A percentile compares a stretch with the other conserved stretches of the same genome.
phyloP scores from a whole-genome alignment of 2,329 filamentous ascomycete genomes.

The Dothideomycetes sp. region DNA sequence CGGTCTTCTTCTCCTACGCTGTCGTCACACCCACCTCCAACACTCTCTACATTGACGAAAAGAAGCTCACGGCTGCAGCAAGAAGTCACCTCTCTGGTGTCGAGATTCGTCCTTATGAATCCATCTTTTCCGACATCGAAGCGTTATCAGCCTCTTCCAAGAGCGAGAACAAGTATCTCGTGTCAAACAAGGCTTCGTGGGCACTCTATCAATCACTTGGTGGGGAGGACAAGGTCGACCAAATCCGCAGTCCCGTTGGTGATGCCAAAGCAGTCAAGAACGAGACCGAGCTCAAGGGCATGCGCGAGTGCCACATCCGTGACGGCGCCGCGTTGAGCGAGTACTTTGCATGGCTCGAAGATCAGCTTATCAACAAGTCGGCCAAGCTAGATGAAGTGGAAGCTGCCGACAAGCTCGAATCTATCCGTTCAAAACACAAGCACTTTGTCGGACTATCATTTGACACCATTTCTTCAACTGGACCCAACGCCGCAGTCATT shows the following conservation, averaged over 20 bases:
- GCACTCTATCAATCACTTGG: slow-evolving; percentile 79
- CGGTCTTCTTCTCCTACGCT: slow-evolving; percentile 96
- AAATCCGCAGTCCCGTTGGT: slow-evolving; percentile 74
- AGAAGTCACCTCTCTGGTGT: slow-evolving; percentile 64
- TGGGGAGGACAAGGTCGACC: slow-evolving; percentile 75
- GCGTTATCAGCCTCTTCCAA: slow-evolving; percentile 41
- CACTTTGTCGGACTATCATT: slow-evolving; percentile 88
- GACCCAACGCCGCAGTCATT: slow-evolving; percentile 85
- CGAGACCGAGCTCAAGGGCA: slow-evolving; percentile 76
- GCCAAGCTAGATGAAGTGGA: slow-evolving; percentile 74
- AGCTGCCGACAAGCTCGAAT: slow-evolving; percentile 84
- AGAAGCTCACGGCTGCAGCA: slow-evolving; percentile 63
- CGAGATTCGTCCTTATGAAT: slow-evolving; percentile 68
- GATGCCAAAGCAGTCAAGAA: slow-evolving; percentile 96
- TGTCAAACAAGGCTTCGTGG: slow-evolving; percentile 89
- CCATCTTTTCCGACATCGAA: slow-evolving; percentile 70
- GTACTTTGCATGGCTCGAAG: slow-evolving; percentile 94
- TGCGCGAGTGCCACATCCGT: slow-evolving; percentile 87
- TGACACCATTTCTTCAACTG: slow-evolving; percentile 90
- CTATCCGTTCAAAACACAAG: slow-evolving; percentile 58
- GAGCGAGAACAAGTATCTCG: slow-evolving; percentile 58
- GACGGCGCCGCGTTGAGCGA: slow-evolving; percentile 85
- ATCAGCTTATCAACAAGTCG: slow-evolving; percentile 69
- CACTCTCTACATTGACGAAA: slow-evolving; percentile 74
- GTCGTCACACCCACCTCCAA: slow-evolving; percentile 67